Conservation (phyloP, 345 rosid species). For the Arabidopsis suecica region DNA sequence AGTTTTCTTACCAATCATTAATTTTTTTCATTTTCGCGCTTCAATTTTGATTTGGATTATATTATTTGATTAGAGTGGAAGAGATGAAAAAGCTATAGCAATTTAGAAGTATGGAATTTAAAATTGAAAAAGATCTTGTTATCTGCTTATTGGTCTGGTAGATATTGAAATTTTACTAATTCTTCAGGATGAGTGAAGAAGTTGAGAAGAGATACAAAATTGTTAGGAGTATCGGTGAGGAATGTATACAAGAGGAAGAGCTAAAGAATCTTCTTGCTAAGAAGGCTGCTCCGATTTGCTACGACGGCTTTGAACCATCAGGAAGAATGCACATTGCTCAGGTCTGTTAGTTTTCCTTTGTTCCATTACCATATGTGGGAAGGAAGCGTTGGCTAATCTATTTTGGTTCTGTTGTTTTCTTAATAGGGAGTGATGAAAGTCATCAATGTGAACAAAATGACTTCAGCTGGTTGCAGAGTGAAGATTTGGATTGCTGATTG, state of each 20-base stretch:
- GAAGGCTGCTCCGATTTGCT: constrained; percentile 82
- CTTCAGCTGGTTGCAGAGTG: constrained; percentile 83
- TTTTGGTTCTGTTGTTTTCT: constrained; percentile 21
- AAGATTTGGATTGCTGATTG: constrained; percentile 97
- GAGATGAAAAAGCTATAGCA: background rate
- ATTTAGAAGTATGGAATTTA: background rate
- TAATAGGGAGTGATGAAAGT: constrained; percentile 87
- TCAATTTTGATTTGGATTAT: background rate
- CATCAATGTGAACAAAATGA: constrained; percentile 81
- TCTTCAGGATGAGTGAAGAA: constrained; percentile 62
- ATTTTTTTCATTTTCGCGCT: background rate
- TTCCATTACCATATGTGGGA: background rate
- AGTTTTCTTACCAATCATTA: background rate
- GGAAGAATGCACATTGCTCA: constrained; percentile 98
- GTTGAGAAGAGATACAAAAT: constrained; percentile 68
- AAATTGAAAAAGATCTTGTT: background rate
- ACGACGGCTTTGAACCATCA: constrained; percentile 96
- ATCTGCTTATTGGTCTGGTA: background rate
- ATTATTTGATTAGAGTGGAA: background rate
- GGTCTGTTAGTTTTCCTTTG: constrained; percentile 39
- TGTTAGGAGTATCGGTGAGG: constrained; percentile 83
- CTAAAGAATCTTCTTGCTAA: constrained; percentile 70
- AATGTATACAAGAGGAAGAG: constrained; percentile 88
- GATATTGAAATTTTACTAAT: background rate
- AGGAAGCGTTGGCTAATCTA: background rate